Base-by-base conservation (phyloP, 1,284 basidiomycete genomes). In the Coniferiporia weirii region DNA sequence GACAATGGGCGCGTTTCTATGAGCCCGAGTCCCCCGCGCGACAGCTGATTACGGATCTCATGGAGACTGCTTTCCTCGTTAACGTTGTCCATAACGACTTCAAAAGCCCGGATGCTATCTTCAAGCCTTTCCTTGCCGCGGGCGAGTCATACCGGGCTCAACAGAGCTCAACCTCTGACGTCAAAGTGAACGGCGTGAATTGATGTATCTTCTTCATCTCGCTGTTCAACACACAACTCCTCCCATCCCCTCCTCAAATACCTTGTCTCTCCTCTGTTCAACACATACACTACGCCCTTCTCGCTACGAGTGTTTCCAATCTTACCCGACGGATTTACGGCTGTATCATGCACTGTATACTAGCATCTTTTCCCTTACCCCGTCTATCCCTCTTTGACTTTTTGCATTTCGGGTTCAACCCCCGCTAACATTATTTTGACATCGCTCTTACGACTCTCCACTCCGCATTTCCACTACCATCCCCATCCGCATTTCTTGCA, bases 51-150 rank as follows among this genome's bases (percentile, higher is more conserved):
- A 76, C 80, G 61, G 77, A 83, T 38, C 75, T 96, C 65, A 91
- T 94, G 84, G 84, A 95, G 63, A 82, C 81, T 1, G 88, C 82
- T 59, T 91, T 89, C 79, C 87, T 99, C 65, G 93, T 99, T 67
- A 98, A 98, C 71, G 89, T 99, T 65, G 95, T 98, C 15, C 95
- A 98, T 73, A 98, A 99, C 75, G 91, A 98, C 73, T 98, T 92
- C 82, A 88, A 91, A 72, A 82, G 90, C 69, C 75, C 85, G 5
- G 79, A 88, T 52, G 87, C 88, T 40, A 95, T 98, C 74, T 98
- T 96, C 72, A 78, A 81, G 67, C 91, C 93, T 0, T 96, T 98
- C 81, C 79, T 83, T 73, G 82, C 85, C 69, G 86, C 85, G 17
- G 87, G 84, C 48, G 81, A 79, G 50, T 81, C 87, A 68, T 83